Evolutionary conservation across 2,329 filamentous ascomycete species (phyloP).

Genomic region (Venturia pyrina): DNA sequence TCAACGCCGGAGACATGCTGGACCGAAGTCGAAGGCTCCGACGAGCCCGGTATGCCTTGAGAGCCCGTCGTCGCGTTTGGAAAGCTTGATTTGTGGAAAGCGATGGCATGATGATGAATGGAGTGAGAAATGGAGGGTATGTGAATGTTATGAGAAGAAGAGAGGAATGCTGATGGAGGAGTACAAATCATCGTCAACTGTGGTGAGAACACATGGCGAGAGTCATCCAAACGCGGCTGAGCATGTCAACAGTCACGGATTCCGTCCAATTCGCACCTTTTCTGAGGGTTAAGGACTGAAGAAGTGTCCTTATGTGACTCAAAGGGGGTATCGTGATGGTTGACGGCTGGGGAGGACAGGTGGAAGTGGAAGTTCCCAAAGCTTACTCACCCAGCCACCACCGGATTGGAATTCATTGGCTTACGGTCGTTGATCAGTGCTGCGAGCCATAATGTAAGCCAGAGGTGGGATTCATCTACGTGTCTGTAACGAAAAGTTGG

Average conservation of each 20-base stretch:
- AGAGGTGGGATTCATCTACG: not conserved
- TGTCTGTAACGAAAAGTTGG: too few species aligned
- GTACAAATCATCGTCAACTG: not conserved
- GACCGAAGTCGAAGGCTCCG: not conserved
- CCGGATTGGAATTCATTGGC: not conserved
- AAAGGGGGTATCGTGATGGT: not conserved
- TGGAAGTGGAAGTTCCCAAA: not conserved
- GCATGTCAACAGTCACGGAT: not conserved
- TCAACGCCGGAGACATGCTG: not conserved
- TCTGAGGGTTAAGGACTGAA: not conserved
- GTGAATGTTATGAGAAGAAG: not conserved
- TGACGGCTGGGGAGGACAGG: not conserved
- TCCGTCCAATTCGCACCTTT: not conserved
- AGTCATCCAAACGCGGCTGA: not conserved
- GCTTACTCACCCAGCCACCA: slow-evolving; percentile 1
- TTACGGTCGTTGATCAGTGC: not conserved
- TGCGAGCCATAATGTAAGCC: not conserved
- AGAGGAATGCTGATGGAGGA: too few species aligned
- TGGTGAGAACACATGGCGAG: not conserved
- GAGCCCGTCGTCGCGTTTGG: not conserved
- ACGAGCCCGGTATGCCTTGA: not conserved
- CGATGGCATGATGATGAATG: not conserved
- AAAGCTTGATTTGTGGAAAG: not conserved
- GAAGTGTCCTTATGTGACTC: not conserved
- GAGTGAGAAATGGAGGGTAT: not conserved